phyloP scores from a whole-genome alignment of 2,329 filamentous ascomycete species.

The Fusarium coffeatum region DNA sequence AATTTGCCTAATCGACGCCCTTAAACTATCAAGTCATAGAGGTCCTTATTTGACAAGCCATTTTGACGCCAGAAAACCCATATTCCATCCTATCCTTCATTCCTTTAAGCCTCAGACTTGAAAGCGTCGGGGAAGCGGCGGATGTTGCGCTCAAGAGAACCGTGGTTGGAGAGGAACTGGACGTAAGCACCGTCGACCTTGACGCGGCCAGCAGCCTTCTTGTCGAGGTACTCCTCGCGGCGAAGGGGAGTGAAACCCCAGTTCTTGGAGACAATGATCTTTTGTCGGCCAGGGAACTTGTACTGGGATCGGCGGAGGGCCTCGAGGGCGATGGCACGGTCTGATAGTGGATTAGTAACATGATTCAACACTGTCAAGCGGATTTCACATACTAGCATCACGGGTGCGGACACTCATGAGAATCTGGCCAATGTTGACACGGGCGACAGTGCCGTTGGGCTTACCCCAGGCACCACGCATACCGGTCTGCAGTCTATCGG shows the following conservation, averaged over 20 bases:
- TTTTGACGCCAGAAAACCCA: constrained; percentile 60
- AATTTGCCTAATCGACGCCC: constrained; percentile 51
- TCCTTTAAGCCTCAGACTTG: constrained; percentile 66
- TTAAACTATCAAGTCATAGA: constrained; percentile 49
- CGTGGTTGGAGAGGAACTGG: constrained; percentile 97
- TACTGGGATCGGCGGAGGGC: constrained; percentile 99
- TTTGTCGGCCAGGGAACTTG: constrained; percentile 99
- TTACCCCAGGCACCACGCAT: constrained; percentile 99
- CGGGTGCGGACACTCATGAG: constrained; percentile 96
- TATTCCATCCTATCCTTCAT: constrained; percentile 52
- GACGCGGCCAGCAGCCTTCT: constrained; percentile 92
- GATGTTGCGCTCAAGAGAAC: constrained; percentile 86
- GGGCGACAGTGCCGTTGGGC: constrained; percentile 97
- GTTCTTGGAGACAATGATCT: constrained; percentile 99
- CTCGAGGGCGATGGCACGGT: constrained; percentile 94
- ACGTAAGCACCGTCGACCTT: constrained; percentile 99
- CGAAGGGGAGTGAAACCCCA: constrained; percentile 99
- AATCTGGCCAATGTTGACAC: constrained; percentile 99
- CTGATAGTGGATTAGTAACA: constrained; percentile 56
- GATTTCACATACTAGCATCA: constrained; percentile 77
- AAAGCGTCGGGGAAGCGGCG: constrained; percentile 96
- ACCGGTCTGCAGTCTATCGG: constrained; percentile 99
- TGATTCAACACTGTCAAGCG: constrained; percentile 19
- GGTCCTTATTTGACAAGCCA: constrained; percentile 57
- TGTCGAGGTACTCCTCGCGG: constrained; percentile 96